Conservation (phyloP, 208 protist genomes). For the Acanthamoeba culbertsoni region DNA sequence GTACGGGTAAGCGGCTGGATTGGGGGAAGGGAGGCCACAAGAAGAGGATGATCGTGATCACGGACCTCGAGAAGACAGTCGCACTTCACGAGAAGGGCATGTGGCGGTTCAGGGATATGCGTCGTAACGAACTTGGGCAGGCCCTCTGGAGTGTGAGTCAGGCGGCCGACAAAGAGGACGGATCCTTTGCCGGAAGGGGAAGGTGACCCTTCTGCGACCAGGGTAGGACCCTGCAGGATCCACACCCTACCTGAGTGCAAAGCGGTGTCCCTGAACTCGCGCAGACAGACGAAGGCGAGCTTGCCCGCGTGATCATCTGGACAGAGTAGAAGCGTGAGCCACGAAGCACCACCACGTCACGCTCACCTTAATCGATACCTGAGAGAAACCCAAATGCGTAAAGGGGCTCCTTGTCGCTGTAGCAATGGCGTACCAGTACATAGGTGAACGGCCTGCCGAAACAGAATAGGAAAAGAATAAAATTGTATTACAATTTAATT, state of each 20-base stretch:
- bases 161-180: neutral
- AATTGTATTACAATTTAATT: neutral
- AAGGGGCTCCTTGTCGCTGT: constrained; percentile 29
- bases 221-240: neutral
- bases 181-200: too few relatives aligned
- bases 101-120: neutral
- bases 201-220: neutral
- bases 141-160: neutral
- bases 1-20: too few relatives aligned
- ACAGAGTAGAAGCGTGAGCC: neutral
- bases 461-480: neutral
- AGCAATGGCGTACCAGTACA: constrained; percentile 7
- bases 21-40: neutral
- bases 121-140: constrained; percentile 22
- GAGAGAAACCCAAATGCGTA: neutral
- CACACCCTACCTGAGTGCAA: neutral
- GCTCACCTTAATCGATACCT: neutral
- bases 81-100: neutral
- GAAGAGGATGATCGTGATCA: too few relatives aligned
- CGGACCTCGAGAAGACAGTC: neutral
- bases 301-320: neutral
- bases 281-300: neutral
- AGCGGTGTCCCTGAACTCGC: constrained; percentile 1
- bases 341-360: neutral
- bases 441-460: neutral